Percentiles rank a stretch among this genome's conserved stretches.
These are phyloP conservation scores for Thuidium tamariscinum DNA, from an alignment of 225 moss, liverwort and hornwort genomes.

Conservation along the genomic window DNA sequence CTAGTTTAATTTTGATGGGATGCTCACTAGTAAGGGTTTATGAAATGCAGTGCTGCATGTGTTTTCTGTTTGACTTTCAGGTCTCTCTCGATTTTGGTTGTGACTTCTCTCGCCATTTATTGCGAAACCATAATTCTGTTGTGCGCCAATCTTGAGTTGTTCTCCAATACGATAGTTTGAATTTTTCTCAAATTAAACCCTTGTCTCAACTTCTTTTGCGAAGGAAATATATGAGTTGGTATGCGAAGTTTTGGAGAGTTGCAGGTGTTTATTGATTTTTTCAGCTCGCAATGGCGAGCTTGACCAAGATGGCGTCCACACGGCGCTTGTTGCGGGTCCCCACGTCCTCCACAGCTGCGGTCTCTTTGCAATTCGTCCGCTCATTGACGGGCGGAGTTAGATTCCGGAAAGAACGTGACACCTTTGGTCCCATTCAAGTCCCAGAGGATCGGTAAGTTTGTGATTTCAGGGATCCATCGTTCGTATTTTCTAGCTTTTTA, in stretches of 20 bases:
- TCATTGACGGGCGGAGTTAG: constrained; percentile 14
- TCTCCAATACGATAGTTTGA: neutral
- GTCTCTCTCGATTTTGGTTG: no score
- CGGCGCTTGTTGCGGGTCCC: constrained; percentile 20
- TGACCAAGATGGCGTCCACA: constrained; percentile 35
- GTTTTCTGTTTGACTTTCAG: no score
- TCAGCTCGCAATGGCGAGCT: constrained; percentile 4
- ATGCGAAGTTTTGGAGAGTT: neutral
- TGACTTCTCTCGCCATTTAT: neutral
- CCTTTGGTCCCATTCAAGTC: constrained; percentile 44
- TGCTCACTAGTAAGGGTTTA: no score
- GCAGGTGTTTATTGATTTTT: neutral
- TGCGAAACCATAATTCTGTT: neutral
- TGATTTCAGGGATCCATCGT: neutral
- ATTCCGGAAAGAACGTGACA: constrained; percentile 51
- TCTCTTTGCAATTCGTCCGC: constrained; percentile 23
- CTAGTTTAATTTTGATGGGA: no score
- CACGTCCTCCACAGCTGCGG: neutral
- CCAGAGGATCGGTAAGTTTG: constrained; percentile 22
- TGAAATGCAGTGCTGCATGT: no score
- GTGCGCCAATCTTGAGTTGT: neutral
- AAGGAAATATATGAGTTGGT: neutral
- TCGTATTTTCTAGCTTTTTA: neutral
- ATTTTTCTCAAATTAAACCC: neutral
- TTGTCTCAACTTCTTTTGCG: neutral